Percentiles rank a stretch among this genome's conserved stretches.
These are phyloP conservation scores for Cyanidioschyzon merolae DNA, from an alignment of 23 red algal genomes.

Conservation along the genomic window DNA sequence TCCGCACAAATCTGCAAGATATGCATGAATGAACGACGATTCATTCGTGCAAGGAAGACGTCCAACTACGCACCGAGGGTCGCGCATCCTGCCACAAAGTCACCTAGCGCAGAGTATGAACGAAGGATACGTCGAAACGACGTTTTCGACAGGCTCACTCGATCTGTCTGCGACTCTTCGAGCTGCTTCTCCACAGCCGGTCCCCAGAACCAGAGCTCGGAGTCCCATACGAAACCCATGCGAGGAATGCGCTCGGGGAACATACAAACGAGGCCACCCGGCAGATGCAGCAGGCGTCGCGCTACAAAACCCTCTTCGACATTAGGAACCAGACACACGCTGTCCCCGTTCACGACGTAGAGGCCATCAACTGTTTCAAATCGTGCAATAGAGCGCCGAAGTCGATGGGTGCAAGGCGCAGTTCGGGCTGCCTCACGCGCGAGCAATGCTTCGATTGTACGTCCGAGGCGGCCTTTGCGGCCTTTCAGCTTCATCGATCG, in stretches of 20 bases:
- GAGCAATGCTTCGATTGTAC: background rate
- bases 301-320: slow-evolving; percentile 5
- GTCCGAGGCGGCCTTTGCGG: background rate
- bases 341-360: background rate
- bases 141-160: background rate
- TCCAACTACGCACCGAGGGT: background rate
- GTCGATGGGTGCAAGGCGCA: background rate
- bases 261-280: background rate
- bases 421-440: background rate
- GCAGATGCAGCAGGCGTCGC: background rate
- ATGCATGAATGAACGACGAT: no score
- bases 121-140: slow-evolving; percentile 1
- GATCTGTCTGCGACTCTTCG: background rate
- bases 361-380: background rate
- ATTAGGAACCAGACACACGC: background rate
- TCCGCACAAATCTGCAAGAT: no score
- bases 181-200: background rate
- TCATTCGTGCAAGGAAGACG: no score
- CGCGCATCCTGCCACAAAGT: background rate
- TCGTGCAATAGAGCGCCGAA: background rate
- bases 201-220: slow-evolving; percentile 2
- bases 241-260: background rate
- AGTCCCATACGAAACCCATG: background rate
- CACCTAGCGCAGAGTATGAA: slow-evolving; percentile 4
- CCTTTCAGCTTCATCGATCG: background rate